Conservation (phyloP, 768 basidiomycete genomes). For the Royoungia palumana region DNA sequence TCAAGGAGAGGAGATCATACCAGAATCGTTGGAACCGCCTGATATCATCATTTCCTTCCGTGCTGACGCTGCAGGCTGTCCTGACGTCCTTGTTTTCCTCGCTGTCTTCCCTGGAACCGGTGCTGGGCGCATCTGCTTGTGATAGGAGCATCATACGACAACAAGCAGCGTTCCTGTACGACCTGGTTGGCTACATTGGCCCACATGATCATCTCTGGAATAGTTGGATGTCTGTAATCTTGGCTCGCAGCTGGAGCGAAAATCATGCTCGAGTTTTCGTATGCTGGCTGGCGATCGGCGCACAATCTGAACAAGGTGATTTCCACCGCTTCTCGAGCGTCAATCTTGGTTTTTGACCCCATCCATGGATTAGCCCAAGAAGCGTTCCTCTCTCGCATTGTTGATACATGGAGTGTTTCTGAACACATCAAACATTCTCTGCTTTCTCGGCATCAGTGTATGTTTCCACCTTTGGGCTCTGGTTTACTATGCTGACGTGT, state of each 20-base stretch:
- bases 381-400: constrained; percentile 43
- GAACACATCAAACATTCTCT: constrained; percentile 81
- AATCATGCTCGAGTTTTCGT: constrained; percentile 60
- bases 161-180: constrained; percentile 52
- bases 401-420: constrained; percentile 70
- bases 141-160: constrained; percentile 45
- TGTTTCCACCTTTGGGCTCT: constrained; percentile 27
- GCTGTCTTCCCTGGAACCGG: constrained; percentile 32
- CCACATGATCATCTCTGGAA: constrained; percentile 53
- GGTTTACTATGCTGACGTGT: not conserved
- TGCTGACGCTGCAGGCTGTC: constrained; percentile 52
- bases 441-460: constrained; percentile 72
- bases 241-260: constrained; percentile 59
- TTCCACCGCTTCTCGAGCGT: constrained; percentile 11
- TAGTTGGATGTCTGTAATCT: constrained; percentile 40
- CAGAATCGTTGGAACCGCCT: constrained; percentile 47
- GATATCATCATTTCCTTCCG: constrained; percentile 47
- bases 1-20: constrained; percentile 35
- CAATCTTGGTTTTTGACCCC: constrained; percentile 1
- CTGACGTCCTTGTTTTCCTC: constrained; percentile 57
- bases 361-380: constrained; percentile 37
- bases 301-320: constrained; percentile 32
- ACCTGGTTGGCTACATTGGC: constrained; percentile 50
- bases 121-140: constrained; percentile 28
- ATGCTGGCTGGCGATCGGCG: constrained; percentile 61